Percentiles rank a stretch among this genome's conserved stretches.
Conservation (phyloP, 768 basidiomycete species). For the Psilocybe cubensis region DNA sequence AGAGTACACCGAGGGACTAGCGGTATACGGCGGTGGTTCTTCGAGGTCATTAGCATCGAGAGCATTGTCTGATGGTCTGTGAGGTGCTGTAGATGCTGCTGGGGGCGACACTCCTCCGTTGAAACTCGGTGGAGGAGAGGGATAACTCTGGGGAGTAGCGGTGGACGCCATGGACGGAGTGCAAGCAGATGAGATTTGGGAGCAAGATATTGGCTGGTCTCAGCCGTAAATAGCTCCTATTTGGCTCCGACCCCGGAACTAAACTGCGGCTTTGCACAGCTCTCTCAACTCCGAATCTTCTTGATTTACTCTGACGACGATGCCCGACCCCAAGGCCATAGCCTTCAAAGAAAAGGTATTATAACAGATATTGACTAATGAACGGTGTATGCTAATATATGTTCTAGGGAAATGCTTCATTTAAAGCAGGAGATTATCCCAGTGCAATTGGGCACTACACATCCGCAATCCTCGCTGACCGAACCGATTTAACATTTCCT, state of each 20-base stretch:
- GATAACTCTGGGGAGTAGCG: not conserved
- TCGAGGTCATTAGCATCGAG: slow-evolving; percentile 37
- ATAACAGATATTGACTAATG: not conserved
- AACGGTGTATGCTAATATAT: not conserved
- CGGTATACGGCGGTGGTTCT: slow-evolving; percentile 78
- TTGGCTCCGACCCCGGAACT: not conserved
- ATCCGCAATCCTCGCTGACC: slow-evolving; percentile 63
- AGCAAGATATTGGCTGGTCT: not conserved
- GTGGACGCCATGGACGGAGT: not conserved
- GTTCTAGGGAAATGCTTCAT: slow-evolving; percentile 81
- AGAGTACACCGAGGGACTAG: slow-evolving; percentile 48
- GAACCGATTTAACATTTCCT: slow-evolving; percentile 72
- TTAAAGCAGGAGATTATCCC: slow-evolving; percentile 80
- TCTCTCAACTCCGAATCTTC: too few species aligned
- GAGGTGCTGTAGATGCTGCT: not conserved
- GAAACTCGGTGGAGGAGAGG: slow-evolving; percentile 8
- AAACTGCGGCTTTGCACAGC: not conserved
- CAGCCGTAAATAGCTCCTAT: not conserved
- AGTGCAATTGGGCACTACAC: slow-evolving; percentile 88
- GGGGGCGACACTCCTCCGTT: not conserved
- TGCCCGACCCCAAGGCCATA: slow-evolving; percentile 31
- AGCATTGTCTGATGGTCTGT: slow-evolving; percentile 8
- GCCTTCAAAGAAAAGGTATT: slow-evolving; percentile 41
- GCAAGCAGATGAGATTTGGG: too few species aligned
- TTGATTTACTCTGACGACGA: not conserved